Base-by-base conservation (phyloP, 257 asterid species). In the Salvia miltiorrhiza region DNA sequence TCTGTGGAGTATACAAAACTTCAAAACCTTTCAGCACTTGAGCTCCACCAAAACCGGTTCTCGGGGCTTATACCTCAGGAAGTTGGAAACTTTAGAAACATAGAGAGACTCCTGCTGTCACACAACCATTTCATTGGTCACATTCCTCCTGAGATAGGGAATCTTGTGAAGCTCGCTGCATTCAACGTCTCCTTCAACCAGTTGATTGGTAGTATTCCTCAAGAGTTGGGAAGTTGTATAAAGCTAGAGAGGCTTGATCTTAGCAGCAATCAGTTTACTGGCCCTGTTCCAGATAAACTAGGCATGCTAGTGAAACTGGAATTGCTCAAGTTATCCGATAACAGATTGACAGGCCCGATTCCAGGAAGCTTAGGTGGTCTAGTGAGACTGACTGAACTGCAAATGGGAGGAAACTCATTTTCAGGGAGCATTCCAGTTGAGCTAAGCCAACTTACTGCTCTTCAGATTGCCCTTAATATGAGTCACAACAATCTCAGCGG, bases 191-290 rank as follows among this genome's bases (percentile, higher is more conserved):
- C 97, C 2, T 85, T 80, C 37, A 91, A 91, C 77, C 76, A 53
- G 44, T 81, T 88, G n/a, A 79, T 72, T 0, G 95, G 96, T 14
- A 67, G 55, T 28, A 80, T 91, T 17, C 96, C 96, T 57, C 83
- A 58, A 53, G 93, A 89, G 81, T 73, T 91, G 76, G 95, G 96
- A 5, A 73, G 80, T 45, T 91, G 97, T 65, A 23, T 77, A 12
- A 91, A 79, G 82, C 93, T 91, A 40, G 96, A 91, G 64, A 75
- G 96, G 79, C 95, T 91, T 77, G 97, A 91, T 76, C 92, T 91
- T 43, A 89, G 97, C 59, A 76, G 82, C 24, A 91, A 91, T 37
- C 71, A 43, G 74, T 91, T 91, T 40, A 50, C 83, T 3, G 88
- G 95, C 54, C 59, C 72, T n/a, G 69, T 91, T 53, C 93, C 97